Base-by-base conservation (phyloP, 139 green algal species). In the Haematococcus sp. region DNA sequence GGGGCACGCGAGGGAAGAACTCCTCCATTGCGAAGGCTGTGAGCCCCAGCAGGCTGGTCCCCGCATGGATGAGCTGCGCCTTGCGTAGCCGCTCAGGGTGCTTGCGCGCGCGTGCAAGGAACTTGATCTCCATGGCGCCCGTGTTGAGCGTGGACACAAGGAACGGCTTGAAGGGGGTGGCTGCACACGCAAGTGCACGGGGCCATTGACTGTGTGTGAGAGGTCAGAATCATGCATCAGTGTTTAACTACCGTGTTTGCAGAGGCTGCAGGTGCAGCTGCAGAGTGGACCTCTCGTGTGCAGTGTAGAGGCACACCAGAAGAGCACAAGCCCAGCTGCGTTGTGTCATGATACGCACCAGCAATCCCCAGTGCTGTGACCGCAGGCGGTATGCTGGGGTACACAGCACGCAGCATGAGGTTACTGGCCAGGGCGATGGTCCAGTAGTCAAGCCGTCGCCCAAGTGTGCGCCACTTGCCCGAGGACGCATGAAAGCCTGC, bases 381-480 rank as follows among this genome's bases (percentile, higher is more conserved):
- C 9, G 59, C 54, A 0, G 33, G 32, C 0, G 71, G 70, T 23
- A 81, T 56, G 40, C 78, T 44, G 1, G 88, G 79, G 61, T 74
- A 86, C 19, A 93, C 40, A 0, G 82, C 75, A 30, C 77, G 56
- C 30, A 81, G 80, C 80, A 93, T 84, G 28, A 81, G 31, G n/a
- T 70, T 73, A 46, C 68, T 60, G 43, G 80, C 69, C 30, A 63
- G 55, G 4, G 79, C 60, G 30, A 87, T 87, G 2, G 73, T 77
- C 75, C 84, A 94, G 79, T 93, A 94, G 79, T 94, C 89, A 4
- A 89, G n/a, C 56, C 90, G 89, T 19, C 89, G 81, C 0, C 79
- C 76, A 22, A 83, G 58, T 49, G 79, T 40, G 4, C 88, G 76
- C 23, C 82, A 80, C 17, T 59, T 54, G 33, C 88, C 88, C 1